These are phyloP conservation scores for Pulveroboletus sp. DNA, from an alignment of 768 basidiomycete species.

Conservation along the genomic window DNA sequence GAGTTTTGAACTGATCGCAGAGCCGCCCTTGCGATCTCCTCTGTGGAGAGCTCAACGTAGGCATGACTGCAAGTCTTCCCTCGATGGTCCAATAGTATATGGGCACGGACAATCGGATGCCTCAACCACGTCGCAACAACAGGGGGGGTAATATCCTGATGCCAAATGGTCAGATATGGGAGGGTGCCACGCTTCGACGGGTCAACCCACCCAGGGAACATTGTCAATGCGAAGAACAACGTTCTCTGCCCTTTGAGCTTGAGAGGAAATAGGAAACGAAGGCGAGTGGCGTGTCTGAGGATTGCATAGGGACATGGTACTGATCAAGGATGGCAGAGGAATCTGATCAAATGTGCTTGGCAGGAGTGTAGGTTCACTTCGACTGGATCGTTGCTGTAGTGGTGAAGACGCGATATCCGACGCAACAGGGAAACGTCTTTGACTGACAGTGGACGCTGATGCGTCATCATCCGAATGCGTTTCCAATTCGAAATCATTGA, in stretches of 20 bases:
- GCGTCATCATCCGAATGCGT: slow-evolving; percentile 26
- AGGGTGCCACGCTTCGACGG: neutral
- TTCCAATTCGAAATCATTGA: slow-evolving; percentile 64
- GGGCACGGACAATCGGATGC: slow-evolving; percentile 61
- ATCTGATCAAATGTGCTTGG: slow-evolving; percentile 26
- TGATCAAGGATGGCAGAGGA: slow-evolving; percentile 32
- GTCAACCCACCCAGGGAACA: slow-evolving; percentile 73
- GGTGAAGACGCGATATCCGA: slow-evolving; percentile 19
- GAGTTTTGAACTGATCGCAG: slow-evolving; percentile 50
- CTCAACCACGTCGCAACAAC: slow-evolving; percentile 67
- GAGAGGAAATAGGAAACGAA: slow-evolving; percentile 11
- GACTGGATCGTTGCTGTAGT: slow-evolving; percentile 23
- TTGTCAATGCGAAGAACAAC: slow-evolving; percentile 83
- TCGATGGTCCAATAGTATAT: slow-evolving; percentile 76
- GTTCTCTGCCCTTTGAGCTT: slow-evolving; percentile 32
- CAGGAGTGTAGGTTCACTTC: slow-evolving; percentile 25
- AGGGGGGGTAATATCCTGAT: slow-evolving; percentile 79
- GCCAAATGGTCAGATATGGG: slow-evolving; percentile 5
- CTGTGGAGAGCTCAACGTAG: slow-evolving; percentile 68
- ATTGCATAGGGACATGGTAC: slow-evolving; percentile 29
- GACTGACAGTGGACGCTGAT: slow-evolving; percentile 11
- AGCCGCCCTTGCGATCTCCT: slow-evolving; percentile 61
- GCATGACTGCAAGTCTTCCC: slow-evolving; percentile 87
- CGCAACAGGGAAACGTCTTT: slow-evolving; percentile 9
- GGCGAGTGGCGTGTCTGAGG: slow-evolving; percentile 17